These are phyloP conservation scores for Fennellomyces sp. DNA, from an alignment of 371 early-diverging fungal genomes.

Conservation along the genomic window DNA sequence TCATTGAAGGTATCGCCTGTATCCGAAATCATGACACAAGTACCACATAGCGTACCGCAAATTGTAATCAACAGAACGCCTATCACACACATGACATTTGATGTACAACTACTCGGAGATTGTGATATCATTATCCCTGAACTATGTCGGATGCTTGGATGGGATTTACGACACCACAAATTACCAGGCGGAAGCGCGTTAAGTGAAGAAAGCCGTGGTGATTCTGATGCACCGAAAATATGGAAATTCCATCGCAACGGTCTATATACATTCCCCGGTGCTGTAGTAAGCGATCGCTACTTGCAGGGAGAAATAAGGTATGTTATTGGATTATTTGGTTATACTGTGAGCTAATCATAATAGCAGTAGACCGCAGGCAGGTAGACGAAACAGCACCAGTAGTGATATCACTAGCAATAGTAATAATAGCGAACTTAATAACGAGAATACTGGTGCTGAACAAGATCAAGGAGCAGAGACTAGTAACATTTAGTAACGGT, in stretches of 20 bases:
- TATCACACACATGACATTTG: slow-evolving; percentile 84
- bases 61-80: slow-evolving; percentile 91
- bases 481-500: too few relatives aligned
- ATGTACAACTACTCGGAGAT: slow-evolving; percentile 87
- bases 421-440: too few relatives aligned
- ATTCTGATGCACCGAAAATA: slow-evolving; percentile 11
- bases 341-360: too few relatives aligned
- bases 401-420: too few relatives aligned
- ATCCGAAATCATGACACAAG: slow-evolving; percentile 82
- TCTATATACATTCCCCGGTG: slow-evolving; percentile 50
- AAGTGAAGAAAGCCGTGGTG: slow-evolving; percentile 35
- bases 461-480: too few relatives aligned
- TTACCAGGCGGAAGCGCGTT: slow-evolving; percentile 55
- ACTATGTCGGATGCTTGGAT: slow-evolving; percentile 71
- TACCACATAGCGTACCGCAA: slow-evolving; percentile 86
- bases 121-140: slow-evolving; percentile 86
- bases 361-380: too few relatives aligned
- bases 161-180: slow-evolving; percentile 68
- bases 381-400: too few relatives aligned
- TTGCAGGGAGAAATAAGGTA: slow-evolving; percentile 2
- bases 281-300: slow-evolving; percentile 35
- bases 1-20: slow-evolving; percentile 96
- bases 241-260: slow-evolving; percentile 40
- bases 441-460: too few relatives aligned
- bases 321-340: too few relatives aligned